These are phyloP conservation scores for button mushroom (Agaricus bisporus) DNA, from an alignment of 768 basidiomycete species.

Conservation along the genomic window DNA sequence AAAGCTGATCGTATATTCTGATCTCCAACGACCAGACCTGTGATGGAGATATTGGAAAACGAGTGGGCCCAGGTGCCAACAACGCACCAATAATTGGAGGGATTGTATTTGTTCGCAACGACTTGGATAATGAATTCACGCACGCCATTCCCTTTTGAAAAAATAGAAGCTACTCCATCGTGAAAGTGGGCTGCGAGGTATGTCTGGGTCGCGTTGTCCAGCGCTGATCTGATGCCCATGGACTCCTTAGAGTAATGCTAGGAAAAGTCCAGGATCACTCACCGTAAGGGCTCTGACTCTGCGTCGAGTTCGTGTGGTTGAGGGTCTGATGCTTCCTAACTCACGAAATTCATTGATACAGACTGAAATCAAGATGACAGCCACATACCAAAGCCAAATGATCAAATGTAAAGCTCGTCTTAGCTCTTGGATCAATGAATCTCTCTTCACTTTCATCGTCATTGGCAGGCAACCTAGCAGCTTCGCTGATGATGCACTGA, in stretches of 20 bases:
- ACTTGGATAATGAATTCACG: constrained; percentile 65
- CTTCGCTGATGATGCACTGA: constrained; percentile 80
- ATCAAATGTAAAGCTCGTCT: constrained; percentile 77
- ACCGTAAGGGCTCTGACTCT: constrained; percentile 77
- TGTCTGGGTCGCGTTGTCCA: constrained; percentile 59
- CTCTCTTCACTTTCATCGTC: constrained; percentile 47
- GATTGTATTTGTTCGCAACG: constrained; percentile 96
- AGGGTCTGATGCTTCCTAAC: constrained; percentile 73
- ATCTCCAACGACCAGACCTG: constrained; percentile 96
- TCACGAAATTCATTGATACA: constrained; percentile 6
- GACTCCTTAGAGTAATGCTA: not conserved
- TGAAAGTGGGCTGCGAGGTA: constrained; percentile 82
- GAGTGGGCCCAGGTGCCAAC: too few species aligned
- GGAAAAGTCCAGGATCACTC: constrained; percentile 12
- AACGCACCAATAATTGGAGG: constrained; percentile 83
- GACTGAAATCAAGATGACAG: not conserved
- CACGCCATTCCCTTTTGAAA: constrained; percentile 41
- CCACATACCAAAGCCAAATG: constrained; percentile 72
- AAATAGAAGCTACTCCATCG: constrained; percentile 72
- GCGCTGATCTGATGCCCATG: constrained; percentile 44
- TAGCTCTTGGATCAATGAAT: constrained; percentile 80
- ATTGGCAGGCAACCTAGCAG: constrained; percentile 42
- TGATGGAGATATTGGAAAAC: not conserved
- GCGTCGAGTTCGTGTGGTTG: constrained; percentile 54
- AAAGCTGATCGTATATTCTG: constrained; percentile 73